Conservation (phyloP, 1,284 basidiomycete genomes). For the Fomitopsis schrenkii region DNA sequence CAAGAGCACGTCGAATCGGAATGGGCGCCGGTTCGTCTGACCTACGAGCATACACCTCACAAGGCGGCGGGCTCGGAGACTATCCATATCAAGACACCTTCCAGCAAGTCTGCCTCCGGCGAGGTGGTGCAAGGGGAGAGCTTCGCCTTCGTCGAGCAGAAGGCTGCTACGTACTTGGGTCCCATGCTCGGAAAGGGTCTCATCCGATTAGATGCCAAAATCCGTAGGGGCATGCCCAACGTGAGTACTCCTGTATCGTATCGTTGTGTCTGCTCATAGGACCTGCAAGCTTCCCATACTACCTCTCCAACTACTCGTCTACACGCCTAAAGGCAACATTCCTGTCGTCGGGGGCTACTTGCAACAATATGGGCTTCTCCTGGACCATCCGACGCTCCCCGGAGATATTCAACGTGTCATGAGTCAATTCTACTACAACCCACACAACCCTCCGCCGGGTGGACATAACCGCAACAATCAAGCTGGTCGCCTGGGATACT, state of each 20-base stretch:
- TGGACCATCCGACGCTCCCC: conserved; percentile 75
- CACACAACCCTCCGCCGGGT: conserved; percentile 79
- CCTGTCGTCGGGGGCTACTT: conserved; percentile 76
- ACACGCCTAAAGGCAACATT: conserved; percentile 91
- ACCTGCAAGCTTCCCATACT: conserved; percentile 66
- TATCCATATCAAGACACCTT: conserved; percentile 77
- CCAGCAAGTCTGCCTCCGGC: conserved; percentile 41
- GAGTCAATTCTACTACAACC: conserved; percentile 79
- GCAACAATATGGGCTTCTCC: conserved; percentile 59
- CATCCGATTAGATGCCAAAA: conserved; percentile 80
- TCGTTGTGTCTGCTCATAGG: conserved; percentile 5
- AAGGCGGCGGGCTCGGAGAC: conserved; percentile 64
- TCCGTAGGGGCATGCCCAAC: conserved; percentile 56
- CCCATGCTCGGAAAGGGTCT: conserved; percentile 81
- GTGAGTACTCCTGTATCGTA: conserved; percentile 37
- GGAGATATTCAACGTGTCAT: conserved; percentile 55
- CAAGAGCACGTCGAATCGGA: conserved; percentile 52
- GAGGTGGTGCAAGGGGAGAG: conserved; percentile 54
- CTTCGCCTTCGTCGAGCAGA: conserved; percentile 86
- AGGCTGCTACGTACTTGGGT: conserved; percentile 72
- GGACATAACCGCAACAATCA: conserved; percentile 48
- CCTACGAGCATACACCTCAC: conserved; percentile 60
- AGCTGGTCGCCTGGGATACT: conserved; percentile 38
- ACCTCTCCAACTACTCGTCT: conserved; percentile 83
- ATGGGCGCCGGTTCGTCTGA: conserved; percentile 75